Percentiles rank a stretch among this genome's conserved stretches.
Conservation (phyloP, 345 rosid genomes). For the Abelmoschus esculentus region DNA sequence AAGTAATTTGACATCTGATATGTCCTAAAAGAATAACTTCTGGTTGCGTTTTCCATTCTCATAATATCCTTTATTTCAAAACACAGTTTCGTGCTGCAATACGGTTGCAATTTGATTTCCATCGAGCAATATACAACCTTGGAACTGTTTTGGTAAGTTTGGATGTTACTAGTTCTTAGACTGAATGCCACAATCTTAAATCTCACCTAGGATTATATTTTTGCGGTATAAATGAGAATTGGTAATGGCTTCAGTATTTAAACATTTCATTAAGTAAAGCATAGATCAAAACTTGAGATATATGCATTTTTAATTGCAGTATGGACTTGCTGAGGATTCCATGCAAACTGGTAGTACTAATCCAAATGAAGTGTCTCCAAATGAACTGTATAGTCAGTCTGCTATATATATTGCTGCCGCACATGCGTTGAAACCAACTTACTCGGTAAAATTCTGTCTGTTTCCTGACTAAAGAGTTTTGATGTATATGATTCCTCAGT, state of each 20-base stretch:
- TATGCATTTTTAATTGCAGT: conserved; percentile 2
- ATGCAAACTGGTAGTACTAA: conserved; percentile 58
- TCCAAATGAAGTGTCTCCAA: conserved; percentile 64
- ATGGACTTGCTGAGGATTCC: conserved; percentile 75
- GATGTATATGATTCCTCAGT: background rate
- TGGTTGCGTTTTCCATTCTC: conserved; percentile 11
- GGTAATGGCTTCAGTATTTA: background rate
- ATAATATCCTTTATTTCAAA: conserved; percentile 4
- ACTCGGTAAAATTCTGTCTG: conserved; percentile 35
- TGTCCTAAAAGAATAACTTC: conserved; percentile 11
- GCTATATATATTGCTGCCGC: conserved; percentile 98
- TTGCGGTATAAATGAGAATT: background rate
- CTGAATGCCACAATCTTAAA: background rate
- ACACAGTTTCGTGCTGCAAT: conserved; percentile 96
- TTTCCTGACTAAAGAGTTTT: background rate
- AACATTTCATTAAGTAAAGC: background rate
- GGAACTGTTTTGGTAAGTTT: conserved; percentile 93
- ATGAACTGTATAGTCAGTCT: conserved; percentile 94
- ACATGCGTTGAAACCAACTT: conserved; percentile 94
- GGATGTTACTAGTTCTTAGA: conserved; percentile 7
- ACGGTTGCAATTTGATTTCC: conserved; percentile 92
- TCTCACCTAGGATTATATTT: background rate
- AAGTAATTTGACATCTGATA: conserved; percentile 21
- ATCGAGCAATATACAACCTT: conserved; percentile 96
- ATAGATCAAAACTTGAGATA: conserved; percentile 1